These are phyloP conservation scores for Clonostachys rhizophaga DNA, from an alignment of 2,329 filamentous ascomycete genomes.

Conservation along the genomic window DNA sequence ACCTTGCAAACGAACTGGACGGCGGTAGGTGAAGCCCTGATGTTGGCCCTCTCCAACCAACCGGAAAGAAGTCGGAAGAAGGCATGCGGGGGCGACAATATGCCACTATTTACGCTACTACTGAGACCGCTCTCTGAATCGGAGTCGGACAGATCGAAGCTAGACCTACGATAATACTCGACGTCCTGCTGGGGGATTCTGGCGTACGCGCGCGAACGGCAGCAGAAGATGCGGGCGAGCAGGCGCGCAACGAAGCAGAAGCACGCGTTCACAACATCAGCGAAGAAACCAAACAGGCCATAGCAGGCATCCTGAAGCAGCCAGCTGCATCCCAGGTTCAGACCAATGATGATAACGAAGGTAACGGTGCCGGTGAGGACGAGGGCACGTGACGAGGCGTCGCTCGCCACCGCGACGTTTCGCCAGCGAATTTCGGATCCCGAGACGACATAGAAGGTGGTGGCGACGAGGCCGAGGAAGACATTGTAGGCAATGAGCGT, in stretches of 20 bases:
- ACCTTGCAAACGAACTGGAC: too few relatives aligned
- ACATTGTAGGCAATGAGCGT: slow-evolving; percentile 12
- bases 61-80: too few relatives aligned
- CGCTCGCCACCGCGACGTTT: slow-evolving; percentile 20
- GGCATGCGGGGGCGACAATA: too few relatives aligned
- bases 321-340: not conserved
- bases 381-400: slow-evolving; percentile 19
- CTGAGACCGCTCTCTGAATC: too few relatives aligned
- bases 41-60: too few relatives aligned
- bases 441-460: slow-evolving; percentile 15
- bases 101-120: too few relatives aligned
- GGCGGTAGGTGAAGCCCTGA: too few relatives aligned
- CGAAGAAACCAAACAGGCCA: slow-evolving; percentile 7
- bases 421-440: slow-evolving; percentile 27
- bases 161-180: too few relatives aligned
- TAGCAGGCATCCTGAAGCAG: slow-evolving; percentile 3
- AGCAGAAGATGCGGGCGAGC: slow-evolving; percentile 5
- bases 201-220: slow-evolving; percentile 4
- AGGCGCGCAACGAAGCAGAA: slow-evolving; percentile 1
- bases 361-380: slow-evolving; percentile 21
- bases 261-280: slow-evolving; percentile 17
- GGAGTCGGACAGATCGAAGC: too few relatives aligned
- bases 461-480: slow-evolving; percentile 12
- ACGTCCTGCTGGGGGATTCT: too few relatives aligned
- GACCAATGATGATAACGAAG: not conserved